Conservation (phyloP, 345 rosid genomes). For the Iberis pinnata region DNA sequence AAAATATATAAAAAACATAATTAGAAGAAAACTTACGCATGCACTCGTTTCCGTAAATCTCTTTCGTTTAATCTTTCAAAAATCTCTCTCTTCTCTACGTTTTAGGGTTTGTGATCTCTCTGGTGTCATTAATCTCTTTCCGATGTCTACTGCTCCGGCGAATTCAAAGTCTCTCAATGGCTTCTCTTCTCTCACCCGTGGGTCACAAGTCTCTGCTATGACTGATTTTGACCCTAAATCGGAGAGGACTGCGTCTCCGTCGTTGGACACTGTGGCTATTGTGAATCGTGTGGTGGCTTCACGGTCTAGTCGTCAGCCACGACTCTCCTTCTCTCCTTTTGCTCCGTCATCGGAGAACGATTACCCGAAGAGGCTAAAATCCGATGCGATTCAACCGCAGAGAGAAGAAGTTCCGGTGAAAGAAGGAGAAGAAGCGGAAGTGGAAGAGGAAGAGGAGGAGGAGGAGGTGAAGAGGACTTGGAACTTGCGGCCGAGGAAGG, state of each 20-base stretch:
- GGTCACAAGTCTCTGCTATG: slow-evolving; percentile 13
- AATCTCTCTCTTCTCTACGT: background rate
- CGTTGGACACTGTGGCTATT: slow-evolving; percentile 21
- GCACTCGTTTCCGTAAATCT: slow-evolving; percentile 42
- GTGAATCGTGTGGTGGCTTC: slow-evolving; percentile 42
- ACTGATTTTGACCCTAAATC: slow-evolving; percentile 23
- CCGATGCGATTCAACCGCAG: slow-evolving; percentile 19
- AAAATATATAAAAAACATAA: slow-evolving; percentile 32
- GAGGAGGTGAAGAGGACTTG: slow-evolving; percentile 50
- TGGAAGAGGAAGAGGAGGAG: slow-evolving; percentile 35
- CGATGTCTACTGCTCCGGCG: slow-evolving; percentile 54
- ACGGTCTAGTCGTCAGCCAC: slow-evolving; percentile 53
- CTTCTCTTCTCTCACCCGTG: slow-evolving; percentile 43
- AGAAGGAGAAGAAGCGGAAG: slow-evolving; percentile 32
- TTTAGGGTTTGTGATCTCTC: slow-evolving; percentile 26
- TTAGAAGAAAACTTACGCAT: slow-evolving; percentile 42
- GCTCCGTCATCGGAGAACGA: slow-evolving; percentile 37
- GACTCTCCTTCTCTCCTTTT: slow-evolving; percentile 35
- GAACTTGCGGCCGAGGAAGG: slow-evolving; percentile 75
- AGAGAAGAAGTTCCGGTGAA: slow-evolving; percentile 21
- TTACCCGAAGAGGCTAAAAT: slow-evolving; percentile 13
- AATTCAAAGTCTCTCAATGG: slow-evolving; percentile 72
- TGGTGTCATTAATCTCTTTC: background rate
- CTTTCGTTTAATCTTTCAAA: background rate
- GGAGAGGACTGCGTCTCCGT: slow-evolving; percentile 24